These are phyloP conservation scores for Striga hermonthica DNA, from an alignment of 305 asterid species.

Conservation along the genomic window DNA sequence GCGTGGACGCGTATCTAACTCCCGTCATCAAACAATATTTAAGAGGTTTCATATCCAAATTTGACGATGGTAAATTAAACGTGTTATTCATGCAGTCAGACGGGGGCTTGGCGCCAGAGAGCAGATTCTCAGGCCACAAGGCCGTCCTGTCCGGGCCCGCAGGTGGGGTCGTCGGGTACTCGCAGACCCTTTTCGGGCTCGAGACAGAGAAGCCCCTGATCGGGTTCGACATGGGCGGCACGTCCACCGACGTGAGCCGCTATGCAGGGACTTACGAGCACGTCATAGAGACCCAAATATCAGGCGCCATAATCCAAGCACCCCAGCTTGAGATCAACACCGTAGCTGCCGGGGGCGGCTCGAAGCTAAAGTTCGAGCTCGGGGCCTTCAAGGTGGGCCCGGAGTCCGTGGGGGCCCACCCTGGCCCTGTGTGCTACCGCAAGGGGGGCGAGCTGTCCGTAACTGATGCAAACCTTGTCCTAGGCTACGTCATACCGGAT, in stretches of 20 bases:
- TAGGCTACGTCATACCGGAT: conserved; percentile 82
- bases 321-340: conserved; percentile 98
- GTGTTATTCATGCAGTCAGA: conserved; percentile 97
- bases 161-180: conserved; percentile 96
- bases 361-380: conserved; percentile 81
- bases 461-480: conserved; percentile 88
- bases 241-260: conserved; percentile 95
- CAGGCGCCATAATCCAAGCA: conserved; percentile 93
- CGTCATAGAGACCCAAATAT: conserved; percentile 84
- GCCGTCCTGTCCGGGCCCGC: conserved; percentile 99
- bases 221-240: conserved; percentile 99
- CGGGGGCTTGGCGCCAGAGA: conserved; percentile 97
- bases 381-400: conserved; percentile 98
- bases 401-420: conserved; percentile 96
- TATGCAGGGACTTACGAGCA: conserved; percentile 94
- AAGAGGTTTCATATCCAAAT: conserved; percentile 90
- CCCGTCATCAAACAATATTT: conserved; percentile 90
- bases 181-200: conserved; percentile 78
- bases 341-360: conserved; percentile 99
- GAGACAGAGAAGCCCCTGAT: conserved; percentile 92
- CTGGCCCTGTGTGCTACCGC: conserved; percentile 95
- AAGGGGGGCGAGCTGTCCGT: conserved; percentile 93
- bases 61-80: conserved; percentile 74
- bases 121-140: conserved; percentile 93
- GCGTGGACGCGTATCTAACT: conserved; percentile 92